Percentiles rank a stretch among this genome's conserved stretches.
Conservation (phyloP, 2,329 filamentous ascomycete genomes). For the Alternaria brassicicola region DNA sequence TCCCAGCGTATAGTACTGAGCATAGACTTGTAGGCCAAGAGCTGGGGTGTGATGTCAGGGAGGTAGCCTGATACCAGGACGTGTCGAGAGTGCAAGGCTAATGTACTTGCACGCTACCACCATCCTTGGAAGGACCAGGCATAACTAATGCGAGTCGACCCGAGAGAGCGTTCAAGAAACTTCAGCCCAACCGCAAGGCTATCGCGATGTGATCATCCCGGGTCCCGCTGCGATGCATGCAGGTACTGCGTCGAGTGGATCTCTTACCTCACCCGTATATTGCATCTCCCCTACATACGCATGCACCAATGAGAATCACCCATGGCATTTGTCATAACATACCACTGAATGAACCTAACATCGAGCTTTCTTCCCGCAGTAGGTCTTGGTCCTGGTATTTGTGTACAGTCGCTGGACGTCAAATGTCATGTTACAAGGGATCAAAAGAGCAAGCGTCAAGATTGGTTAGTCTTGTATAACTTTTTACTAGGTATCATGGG, state of each 20-base stretch:
- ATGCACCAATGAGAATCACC: neutral
- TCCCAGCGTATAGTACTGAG: neutral
- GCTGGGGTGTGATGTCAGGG: constrained; percentile 12
- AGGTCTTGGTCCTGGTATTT: neutral
- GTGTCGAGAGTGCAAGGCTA: constrained; percentile 31
- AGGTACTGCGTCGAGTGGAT: neutral
- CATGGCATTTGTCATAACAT: neutral
- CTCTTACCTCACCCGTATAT: neutral
- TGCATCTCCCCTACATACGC: neutral
- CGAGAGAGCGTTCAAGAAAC: constrained; percentile 12
- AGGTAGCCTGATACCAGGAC: constrained; percentile 11
- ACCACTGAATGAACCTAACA: neutral
- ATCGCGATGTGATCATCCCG: constrained; percentile 28
- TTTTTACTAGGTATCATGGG: neutral
- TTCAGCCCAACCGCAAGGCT: constrained; percentile 27
- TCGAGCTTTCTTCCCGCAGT: neutral
- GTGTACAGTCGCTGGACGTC: neutral
- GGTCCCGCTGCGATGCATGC: constrained; percentile 33
- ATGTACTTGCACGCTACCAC: constrained; percentile 21
- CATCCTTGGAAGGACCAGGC: constrained; percentile 17
- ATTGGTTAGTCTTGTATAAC: neutral
- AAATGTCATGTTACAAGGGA: neutral
- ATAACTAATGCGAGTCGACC: constrained; percentile 5
- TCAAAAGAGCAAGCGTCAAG: neutral
- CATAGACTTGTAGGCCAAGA: neutral